Base-by-base conservation (phyloP, 805 yeast genomes). In the Candida koratica region DNA sequence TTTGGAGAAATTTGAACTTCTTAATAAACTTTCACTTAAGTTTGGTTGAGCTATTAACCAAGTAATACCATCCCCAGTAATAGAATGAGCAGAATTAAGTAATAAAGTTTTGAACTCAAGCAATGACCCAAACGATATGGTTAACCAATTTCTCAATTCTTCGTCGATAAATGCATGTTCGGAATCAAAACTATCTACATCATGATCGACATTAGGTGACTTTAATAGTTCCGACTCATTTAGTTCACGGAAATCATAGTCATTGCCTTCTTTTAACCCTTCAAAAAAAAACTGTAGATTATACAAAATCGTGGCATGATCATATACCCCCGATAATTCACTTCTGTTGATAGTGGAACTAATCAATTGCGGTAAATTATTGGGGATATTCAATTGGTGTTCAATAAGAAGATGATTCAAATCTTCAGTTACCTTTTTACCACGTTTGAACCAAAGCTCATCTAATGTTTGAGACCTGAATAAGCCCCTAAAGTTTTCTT, bases 1-100 rank as follows among this genome's bases (percentile, higher is more conserved):
- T 7, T 33, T 37, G 10, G 35, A 25, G 14, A 22, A 28, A 29
- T 43, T 29, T 13, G 43, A 46, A 12, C 38, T 34, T 27, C 52
- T 54, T 46, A 55, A 43, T 17, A 51, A 46, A 26, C 45, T 44
- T 34, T 61, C 62, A 14, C 61, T 48, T 38, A 54, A 49, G 29
- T 55, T 55, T 11, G 56, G 68, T 59, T 69, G 70, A 39, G 90
- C 94, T 15, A 88, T 81, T 13, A 93, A 65, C 93, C 97, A 93
- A 8, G 89, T 84, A 60, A 73, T 79, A 3, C 98, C 98, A 58
- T 86, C 90, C 34, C 97, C 97, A 42, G 81, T 77, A 42, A 87
- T 75, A 4, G 82, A 73, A 33, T 68, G 61, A 8, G 90, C 86
- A 1, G 93, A 78, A 39, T 76, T 73, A 40, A 84, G 53, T 28